Base-by-base conservation (phyloP, 148 eudicot species). In the Amaranthus cruentus region DNA sequence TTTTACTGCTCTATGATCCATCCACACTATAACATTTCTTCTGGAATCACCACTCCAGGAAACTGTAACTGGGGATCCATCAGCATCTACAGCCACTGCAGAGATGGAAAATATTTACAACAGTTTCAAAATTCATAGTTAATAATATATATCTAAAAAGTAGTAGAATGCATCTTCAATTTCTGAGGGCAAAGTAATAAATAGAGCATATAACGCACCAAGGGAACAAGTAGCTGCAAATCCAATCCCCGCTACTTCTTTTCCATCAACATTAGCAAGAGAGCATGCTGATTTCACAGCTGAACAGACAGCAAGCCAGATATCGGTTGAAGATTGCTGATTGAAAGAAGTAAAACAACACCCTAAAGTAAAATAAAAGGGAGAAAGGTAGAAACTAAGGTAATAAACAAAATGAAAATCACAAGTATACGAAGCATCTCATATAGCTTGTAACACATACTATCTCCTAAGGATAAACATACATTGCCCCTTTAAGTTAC, bases 251-350 rank as follows among this genome's bases (percentile, higher is more conserved):
- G 73, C 83, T 62, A 96, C 92, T 80, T 92, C 95, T 65, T 85
- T 84, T 43, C 87, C 92, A 77, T 83, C 81, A 82, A 92, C 85
- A 85, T 84, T 79, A 76, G 96, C 94, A 79, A 83, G 87, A 72
- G 88, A 81, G 78, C 96, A 88, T 69, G 97, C 96, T 63, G 90
- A 83, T 80, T 86, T 96, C 55, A 96, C 99, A 75, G 99, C 96
- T 49, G 99, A 71, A 81, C 97, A 96, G 72, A 96, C 87, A 58
- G 99, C 97, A 85, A 75, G 94, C 97, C 99, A 96, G 77, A 96
- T 96, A 87, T 96, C 99, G 51, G 99, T 96, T 69, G 99, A 96
- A 77, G 99, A 96, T 96, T 96, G 97, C 99, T 96, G 90, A 72
- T 76, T 72, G 64, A 65, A 55, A 55, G 75, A 47, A 66, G 44